A percentile compares a stretch with the other conserved stretches of the same genome.
Conservation (phyloP, 345 rosid genomes). For the Eucalyptus sideroxylon region DNA sequence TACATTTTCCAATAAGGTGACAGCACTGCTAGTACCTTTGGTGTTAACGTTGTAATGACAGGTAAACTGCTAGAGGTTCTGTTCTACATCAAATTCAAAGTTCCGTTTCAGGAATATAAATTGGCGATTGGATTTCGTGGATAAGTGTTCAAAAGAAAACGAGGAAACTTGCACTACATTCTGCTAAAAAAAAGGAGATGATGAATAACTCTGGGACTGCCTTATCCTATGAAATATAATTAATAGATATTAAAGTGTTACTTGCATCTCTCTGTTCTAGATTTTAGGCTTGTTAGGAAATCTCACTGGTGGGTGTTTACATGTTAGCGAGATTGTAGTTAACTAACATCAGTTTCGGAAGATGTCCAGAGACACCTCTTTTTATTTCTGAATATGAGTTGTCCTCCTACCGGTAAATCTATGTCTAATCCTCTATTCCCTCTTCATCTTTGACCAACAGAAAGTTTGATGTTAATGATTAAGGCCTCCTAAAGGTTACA, state of each 20-base stretch:
- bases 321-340: background rate
- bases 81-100: background rate
- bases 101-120: background rate
- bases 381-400: background rate
- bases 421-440: background rate
- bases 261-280: background rate
- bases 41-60: background rate
- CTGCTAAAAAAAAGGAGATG: background rate
- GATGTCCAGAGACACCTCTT: background rate
- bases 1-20: background rate
- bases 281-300: background rate
- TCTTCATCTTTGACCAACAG: background rate
- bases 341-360: background rate
- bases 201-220: background rate
- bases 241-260: background rate
- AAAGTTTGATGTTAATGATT: background rate
- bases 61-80: background rate
- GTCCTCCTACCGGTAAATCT: background rate
- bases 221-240: background rate
- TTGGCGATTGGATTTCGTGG: background rate
- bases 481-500: no score
- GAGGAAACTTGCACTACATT: background rate
- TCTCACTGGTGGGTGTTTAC: background rate
- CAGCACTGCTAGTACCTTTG: background rate
- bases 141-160: background rate